Evolutionary conservation across 2,329 filamentous ascomycete species (phyloP).

Genomic region (Trichoderma gracile): DNA sequence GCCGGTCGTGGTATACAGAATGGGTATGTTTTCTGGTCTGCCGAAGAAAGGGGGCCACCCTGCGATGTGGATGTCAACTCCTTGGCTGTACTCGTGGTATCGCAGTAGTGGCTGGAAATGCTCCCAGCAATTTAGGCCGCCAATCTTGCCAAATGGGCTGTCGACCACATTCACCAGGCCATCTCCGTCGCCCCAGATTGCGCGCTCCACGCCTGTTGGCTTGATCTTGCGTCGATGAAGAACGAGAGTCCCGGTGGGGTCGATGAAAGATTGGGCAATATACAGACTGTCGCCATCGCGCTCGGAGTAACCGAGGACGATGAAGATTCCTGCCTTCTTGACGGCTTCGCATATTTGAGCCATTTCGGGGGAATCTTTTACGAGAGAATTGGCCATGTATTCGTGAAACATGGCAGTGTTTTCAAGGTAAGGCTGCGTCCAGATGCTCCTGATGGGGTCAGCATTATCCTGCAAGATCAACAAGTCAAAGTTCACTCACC

Average conservation of each 20-base stretch:
- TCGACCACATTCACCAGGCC: constrained; percentile 41
- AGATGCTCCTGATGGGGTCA: constrained; percentile 9
- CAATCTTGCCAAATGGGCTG: constrained; percentile 50
- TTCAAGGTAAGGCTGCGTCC: not conserved
- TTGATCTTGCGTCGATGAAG: constrained; percentile 50
- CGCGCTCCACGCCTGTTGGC: constrained; percentile 48
- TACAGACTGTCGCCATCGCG: constrained; percentile 45
- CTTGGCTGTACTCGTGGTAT: constrained; percentile 5
- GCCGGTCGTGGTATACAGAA: not conserved
- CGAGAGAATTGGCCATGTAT: constrained; percentile 31
- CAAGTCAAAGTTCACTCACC: constrained; percentile 34
- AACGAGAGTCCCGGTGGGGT: constrained; percentile 45
- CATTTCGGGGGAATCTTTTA: constrained; percentile 43
- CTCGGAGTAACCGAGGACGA: constrained; percentile 51
- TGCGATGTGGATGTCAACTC: not conserved
- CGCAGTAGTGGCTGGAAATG: constrained; percentile 38
- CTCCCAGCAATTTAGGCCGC: constrained; percentile 56
- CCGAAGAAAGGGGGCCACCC: constrained; percentile 1
- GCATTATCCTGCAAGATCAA: not conserved
- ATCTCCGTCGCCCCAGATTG: constrained; percentile 55
- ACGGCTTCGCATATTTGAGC: constrained; percentile 41
- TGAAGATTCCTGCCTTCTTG: constrained; percentile 43
- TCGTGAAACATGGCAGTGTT: constrained; percentile 4
- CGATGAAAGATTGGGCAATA: constrained; percentile 53
- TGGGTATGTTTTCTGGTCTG: not conserved